Base-by-base conservation (phyloP, 2,329 filamentous ascomycete species). In the Albifimbria verrucaria region DNA sequence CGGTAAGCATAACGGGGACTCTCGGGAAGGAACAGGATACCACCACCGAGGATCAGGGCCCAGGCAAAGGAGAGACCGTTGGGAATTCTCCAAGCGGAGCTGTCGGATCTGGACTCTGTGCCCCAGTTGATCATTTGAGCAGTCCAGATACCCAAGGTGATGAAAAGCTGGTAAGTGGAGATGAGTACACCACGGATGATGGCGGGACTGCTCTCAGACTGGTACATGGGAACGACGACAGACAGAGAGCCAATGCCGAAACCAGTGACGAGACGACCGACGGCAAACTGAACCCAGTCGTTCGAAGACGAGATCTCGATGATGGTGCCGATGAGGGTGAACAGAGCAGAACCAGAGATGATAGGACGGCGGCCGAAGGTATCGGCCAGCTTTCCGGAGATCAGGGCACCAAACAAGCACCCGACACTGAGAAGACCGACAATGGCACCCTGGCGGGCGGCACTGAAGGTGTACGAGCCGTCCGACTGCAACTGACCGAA, bases 171-270 rank as follows among this genome's bases (percentile, higher is more conserved):
- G 67, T 88, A 89, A 49, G 77, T 81, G 1, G 80, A 78, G 24
- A 89, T 79, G 39, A 88, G 75, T 7, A 83, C 75, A 61, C 84
- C 84, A 60, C 86, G 81, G 49, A 89, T 80, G 54, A 83, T 79
- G 55, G 83, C 77, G 0, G 86, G 86, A 3, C 82, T 81, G 52
- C 79, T 84, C 68, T 89, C 86, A 17, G 78, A 81, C 65, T 88
- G 84, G 60, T 89, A 89, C 81, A 89, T 85, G 47, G 83, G 83
- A 1, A 86, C 83, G 23, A 83, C 72, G 42, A 87, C 85, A 6
- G 81, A 86, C 0, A 88, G 73, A 20, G 80, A 77, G 24, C 86
- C 86, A 46, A 89, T 82, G 20, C 85, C 85, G 2, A 87, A 65
- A 59, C 86, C 86, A 22, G 83, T 86, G n/a, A 87, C 77, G 58